Conservation (phyloP, 345 rosid genomes). For the Arabis alpina region DNA sequence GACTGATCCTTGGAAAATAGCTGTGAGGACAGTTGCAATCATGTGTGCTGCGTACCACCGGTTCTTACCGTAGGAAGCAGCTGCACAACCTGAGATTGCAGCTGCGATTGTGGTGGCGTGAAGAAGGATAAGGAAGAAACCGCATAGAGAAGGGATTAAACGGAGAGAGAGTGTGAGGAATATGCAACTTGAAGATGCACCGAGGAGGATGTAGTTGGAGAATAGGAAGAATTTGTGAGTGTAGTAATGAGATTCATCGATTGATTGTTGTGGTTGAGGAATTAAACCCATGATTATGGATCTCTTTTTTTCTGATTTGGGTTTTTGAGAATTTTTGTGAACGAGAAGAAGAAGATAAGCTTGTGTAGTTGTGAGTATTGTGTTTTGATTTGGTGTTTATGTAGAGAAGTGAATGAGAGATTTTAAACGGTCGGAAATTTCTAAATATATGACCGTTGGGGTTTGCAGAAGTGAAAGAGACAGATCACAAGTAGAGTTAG, state of each 20-base stretch:
- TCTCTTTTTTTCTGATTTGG: constrained; percentile 33
- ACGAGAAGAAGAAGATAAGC: constrained; percentile 49
- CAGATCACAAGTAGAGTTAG: constrained; percentile 14
- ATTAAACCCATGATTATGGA: constrained; percentile 34
- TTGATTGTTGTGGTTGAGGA: constrained; percentile 38
- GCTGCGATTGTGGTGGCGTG: constrained; percentile 61
- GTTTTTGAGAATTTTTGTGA: constrained; percentile 8
- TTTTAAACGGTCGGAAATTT: constrained; percentile 41
- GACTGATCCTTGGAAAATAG: constrained; percentile 91
- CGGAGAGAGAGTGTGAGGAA: constrained; percentile 92
- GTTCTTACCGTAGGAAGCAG: constrained; percentile 50
- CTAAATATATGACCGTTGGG: constrained; percentile 42
- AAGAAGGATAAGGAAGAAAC: constrained; percentile 48
- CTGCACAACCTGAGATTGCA: constrained; percentile 73
- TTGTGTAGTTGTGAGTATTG: constrained; percentile 10
- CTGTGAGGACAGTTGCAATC: constrained; percentile 81
- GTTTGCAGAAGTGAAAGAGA: background rate
- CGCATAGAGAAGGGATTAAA: constrained; percentile 76
- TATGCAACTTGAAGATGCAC: constrained; percentile 90
- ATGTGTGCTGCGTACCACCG: constrained; percentile 85
- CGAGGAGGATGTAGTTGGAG: constrained; percentile 84
- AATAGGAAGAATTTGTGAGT: constrained; percentile 79
- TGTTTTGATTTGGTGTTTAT: constrained; percentile 9
- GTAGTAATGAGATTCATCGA: constrained; percentile 48
- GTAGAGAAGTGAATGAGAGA: constrained; percentile 5